Conservation (phyloP, 78 protist genomes). For the Dictyostelium intermedium region DNA sequence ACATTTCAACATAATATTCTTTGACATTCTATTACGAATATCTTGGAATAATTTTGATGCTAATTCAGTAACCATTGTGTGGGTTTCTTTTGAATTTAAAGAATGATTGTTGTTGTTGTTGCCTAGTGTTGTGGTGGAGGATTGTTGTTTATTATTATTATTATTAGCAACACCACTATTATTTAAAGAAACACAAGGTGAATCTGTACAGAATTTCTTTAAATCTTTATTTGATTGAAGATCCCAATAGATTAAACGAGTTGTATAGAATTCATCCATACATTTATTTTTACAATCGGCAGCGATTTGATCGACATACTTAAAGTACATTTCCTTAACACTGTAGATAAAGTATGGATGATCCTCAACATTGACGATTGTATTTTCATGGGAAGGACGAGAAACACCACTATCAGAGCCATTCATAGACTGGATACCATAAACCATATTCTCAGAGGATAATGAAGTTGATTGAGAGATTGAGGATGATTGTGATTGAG, state of each 20-base stretch:
- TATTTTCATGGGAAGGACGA: not conserved
- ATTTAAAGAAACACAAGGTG: slow-evolving; percentile 14
- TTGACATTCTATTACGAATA: slow-evolving; percentile 51
- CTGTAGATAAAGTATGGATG: slow-evolving; percentile 76
- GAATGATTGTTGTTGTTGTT: not conserved
- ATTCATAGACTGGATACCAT: not conserved
- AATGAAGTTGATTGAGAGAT: not conserved
- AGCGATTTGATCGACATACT: slow-evolving; percentile 71
- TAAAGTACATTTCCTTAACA: slow-evolving; percentile 80
- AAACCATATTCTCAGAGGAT: not conserved
- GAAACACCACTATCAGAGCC: not conserved
- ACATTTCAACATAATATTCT: slow-evolving; percentile 80
- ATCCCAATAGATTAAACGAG: slow-evolving; percentile 84
- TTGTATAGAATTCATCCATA: slow-evolving; percentile 83
- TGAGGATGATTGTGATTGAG: not conserved
- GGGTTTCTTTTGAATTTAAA: slow-evolving; percentile 2
- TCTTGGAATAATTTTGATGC: slow-evolving; percentile 71
- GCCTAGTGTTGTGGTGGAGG: not conserved
- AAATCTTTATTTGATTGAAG: not conserved
- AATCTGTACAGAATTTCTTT: not conserved
- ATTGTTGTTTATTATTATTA: not conserved
- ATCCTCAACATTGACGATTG: slow-evolving; percentile 51
- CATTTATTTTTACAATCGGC: slow-evolving; percentile 71
- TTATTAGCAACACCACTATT: not conserved
- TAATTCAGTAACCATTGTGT: slow-evolving; percentile 30